Base-by-base conservation (phyloP, 495 filamentous ascomycete species). In the Aspergillus asperescens region DNA sequence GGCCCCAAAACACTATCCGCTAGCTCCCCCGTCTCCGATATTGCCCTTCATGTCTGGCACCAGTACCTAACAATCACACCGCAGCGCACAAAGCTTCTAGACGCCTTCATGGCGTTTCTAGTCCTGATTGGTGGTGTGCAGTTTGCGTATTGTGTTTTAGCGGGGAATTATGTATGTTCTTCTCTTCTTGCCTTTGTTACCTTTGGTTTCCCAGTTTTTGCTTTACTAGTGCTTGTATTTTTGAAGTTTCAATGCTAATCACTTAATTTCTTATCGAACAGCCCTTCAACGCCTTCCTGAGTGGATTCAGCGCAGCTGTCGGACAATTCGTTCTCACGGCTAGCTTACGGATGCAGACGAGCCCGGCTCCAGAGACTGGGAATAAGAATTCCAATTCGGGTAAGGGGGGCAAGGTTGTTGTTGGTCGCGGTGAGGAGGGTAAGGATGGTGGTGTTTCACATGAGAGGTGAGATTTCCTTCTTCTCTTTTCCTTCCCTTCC, bases 271-370 rank as follows among this genome's bases (percentile, higher is more conserved):
- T 48, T 15, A 9, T 10, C 32, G 18, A 25, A 32, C 28, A 97
- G 90, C 93, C 93, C 7, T 98, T 98, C 81, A 98, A 98, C 69
- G 93, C 93, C 59, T 98, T 98, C 76, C 78, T 98, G 35, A 85
- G 90, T 25, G 94, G 94, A 38, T 98, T 98, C 77, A 83, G 80
- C 37, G 92, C 92, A 9, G 93, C 94, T 2, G 92, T 98, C 41
- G 93, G 94, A 16, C 94, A 98, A 65, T 98, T 98, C 69, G 93
- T 98, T 32, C 81, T 97, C 44, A 95, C 91, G 35, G 90, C 88
- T 74, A 84, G 64, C 56, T 78, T 98, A 61, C 81, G 93, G 41
- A 97, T 98, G 71, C 93, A 98, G 68, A 95, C 90, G 38, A 89
- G 66, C 47, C 16, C 39, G 1, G 16, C 41, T 28, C 7, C 24